Base-by-base conservation (phyloP, 1,139 yeast species). In the Saccharomyces hybrid region DNA sequence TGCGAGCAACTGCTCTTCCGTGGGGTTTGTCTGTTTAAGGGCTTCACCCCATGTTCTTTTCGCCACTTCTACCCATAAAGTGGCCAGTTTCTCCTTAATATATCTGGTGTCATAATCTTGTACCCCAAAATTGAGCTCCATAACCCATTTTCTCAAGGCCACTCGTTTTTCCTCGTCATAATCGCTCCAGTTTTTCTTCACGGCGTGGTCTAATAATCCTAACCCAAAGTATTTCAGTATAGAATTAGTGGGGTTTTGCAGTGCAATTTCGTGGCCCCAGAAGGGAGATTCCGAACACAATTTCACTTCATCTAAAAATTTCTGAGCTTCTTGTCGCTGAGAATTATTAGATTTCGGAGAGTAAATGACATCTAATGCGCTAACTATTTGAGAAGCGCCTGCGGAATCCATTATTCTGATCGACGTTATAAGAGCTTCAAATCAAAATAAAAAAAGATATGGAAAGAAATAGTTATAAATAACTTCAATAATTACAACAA, bases 181-280 rank as follows among this genome's bases (percentile, higher is more conserved):
- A 52, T 64, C 73, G 66, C 71, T 69, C 81, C 76, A 85, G 42
- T 78, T 76, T 52, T 72, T 72, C 57, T 78, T 78, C 56, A 91
- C 83, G 23, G 96, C 82, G 62, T 83, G 76, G 61, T 89, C 90
- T 47, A 93, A 73, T 56, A 95, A 72, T 23, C 93, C 84, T 52
- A 93, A 75, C 0, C 99, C 99, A 68, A 83, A 95, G 69, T 95
- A 97, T 58, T 97, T 82, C 20, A 91, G 90, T 41, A 88, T 84
- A 60, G 34, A 81, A 62, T 83, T 80, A 55, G 80, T 77, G 50
- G 82, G 80, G 63, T 81, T 80, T 59, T 83, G 84, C 41, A 80
- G 68, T 1, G 96, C 93, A 57, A 93, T 76, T 66, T 87, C 91
- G 71, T 85, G 91, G 1, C 99, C 99, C 93, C 96, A 90, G 57